Evolutionary conservation across 1,139 yeast genomes (phyloP).

Genomic region (Pichia sp.): DNA sequence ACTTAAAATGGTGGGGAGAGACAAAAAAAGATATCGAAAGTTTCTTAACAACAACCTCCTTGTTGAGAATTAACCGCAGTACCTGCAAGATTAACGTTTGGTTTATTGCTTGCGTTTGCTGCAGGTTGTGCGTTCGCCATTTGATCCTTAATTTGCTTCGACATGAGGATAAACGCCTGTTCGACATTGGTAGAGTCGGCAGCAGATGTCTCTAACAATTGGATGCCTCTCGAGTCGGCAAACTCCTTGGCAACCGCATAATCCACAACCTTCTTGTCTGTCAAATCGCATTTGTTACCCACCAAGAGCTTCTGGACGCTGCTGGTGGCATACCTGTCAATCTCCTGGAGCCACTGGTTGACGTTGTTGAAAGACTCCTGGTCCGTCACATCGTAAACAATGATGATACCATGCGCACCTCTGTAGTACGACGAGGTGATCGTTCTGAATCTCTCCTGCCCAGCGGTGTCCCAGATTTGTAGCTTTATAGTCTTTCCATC

Average conservation of each 20-base stretch:
- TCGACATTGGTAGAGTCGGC: constrained; percentile 94
- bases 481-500: constrained; percentile 96
- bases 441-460: constrained; percentile 96
- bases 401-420: constrained; percentile 97
- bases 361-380: constrained; percentile 97
- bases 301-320: constrained; percentile 95
- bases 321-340: constrained; percentile 96
- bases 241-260: constrained; percentile 96
- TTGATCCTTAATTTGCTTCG: constrained; percentile 95
- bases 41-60: constrained; percentile 71
- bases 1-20: background rate
- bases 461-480: constrained; percentile 99
- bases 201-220: constrained; percentile 96
- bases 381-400: constrained; percentile 96
- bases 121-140: constrained; percentile 64
- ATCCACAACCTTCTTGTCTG: constrained; percentile 93
- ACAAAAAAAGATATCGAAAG: background rate
- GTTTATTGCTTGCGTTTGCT: constrained; percentile 49
- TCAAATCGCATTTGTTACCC: constrained; percentile 93
- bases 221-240: constrained; percentile 93
- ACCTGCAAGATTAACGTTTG: constrained; percentile 83
- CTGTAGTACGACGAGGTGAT: constrained; percentile 97
- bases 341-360: constrained; percentile 98
- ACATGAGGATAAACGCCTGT: constrained; percentile 98
- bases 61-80: constrained; percentile 71